Base-by-base conservation (phyloP, 306 rosid genomes). In the Leucaena leucocephala region DNA sequence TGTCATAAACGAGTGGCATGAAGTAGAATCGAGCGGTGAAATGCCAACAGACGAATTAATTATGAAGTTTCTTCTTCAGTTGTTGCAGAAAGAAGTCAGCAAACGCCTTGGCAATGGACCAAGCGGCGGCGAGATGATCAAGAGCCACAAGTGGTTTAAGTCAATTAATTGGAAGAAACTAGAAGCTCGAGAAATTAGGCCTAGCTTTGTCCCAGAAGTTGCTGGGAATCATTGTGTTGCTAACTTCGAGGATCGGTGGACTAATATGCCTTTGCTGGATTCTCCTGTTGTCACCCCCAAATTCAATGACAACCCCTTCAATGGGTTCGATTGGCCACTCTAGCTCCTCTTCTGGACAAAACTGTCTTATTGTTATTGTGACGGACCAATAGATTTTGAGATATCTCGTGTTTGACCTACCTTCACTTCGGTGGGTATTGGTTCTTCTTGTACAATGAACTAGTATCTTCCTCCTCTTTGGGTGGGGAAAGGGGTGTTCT, bases 111-210 rank as follows among this genome's bases (percentile, higher is more conserved):
- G 97, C 62, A 55, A 36, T 36, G 97, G 94, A 8, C 65, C 82
- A 16, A 74, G 44, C 70, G 92, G 97, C 40, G 64, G 90, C 39
- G 91, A 89, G 66, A 85, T 85, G 85, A 88, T 93, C 58, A 91
- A 85, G 86, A 79, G 82, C 78, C 96, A 93, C 86, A 91, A 86
- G 75, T 93, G 97, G 97, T 91, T 93, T 79, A 91, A 86, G 40
- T 82, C 89, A 76, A 77, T 93, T 38, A 84, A 88, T 58, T 93
- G 97, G 97, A 85, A 89, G 81, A 89, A 88, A 80, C 63, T 93
- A 80, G 97, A 89, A 68, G 81, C 73, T 58, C 87, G 96, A 7
- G 88, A 87, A 82, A 82, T 90, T 59, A 88, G 88, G 78, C 97
- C 97, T 11, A 90, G 93, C 80, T 90, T 92, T 77, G 88, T 91